Percentiles rank a stretch among this genome's conserved stretches.
phyloP scores from a whole-genome alignment of 2,329 filamentous ascomycete genomes.

The Plenodomus biglobosus region DNA sequence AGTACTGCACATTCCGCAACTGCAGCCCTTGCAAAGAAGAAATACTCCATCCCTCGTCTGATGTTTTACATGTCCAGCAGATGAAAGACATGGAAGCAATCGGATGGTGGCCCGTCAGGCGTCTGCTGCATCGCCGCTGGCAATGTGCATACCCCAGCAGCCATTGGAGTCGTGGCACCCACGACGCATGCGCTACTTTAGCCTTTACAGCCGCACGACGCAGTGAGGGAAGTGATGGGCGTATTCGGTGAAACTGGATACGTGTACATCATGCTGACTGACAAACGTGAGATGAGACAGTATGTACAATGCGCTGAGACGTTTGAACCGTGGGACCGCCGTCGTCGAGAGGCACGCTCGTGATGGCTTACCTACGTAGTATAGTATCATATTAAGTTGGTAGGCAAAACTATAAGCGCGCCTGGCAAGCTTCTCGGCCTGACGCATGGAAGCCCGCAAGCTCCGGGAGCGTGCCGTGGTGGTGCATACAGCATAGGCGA shows the following conservation, averaged over 20 bases:
- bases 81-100: background rate
- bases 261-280: constrained; percentile 14
- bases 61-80: constrained; percentile 3
- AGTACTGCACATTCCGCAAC: background rate
- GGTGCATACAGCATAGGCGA: background rate
- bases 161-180: constrained; percentile 7
- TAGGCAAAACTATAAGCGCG: too few relatives aligned
- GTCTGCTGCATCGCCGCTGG: background rate
- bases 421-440: background rate
- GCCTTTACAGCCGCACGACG: constrained; percentile 5
- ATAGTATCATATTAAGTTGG: too few relatives aligned
- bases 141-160: background rate
- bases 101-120: background rate
- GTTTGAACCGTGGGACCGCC: too few relatives aligned
- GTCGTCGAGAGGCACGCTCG: too few relatives aligned
- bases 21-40: background rate
- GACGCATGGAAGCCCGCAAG: background rate
- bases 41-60: constrained; percentile 1
- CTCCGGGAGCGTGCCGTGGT: background rate
- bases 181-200: constrained; percentile 3
- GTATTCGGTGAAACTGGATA: constrained; percentile 9
- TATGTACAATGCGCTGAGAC: background rate
- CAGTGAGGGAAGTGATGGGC: background rate
- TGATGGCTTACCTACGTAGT: too few relatives aligned
- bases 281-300: background rate